Conservation (phyloP, 805 yeast species). For the Nakazawaea siamensis region DNA sequence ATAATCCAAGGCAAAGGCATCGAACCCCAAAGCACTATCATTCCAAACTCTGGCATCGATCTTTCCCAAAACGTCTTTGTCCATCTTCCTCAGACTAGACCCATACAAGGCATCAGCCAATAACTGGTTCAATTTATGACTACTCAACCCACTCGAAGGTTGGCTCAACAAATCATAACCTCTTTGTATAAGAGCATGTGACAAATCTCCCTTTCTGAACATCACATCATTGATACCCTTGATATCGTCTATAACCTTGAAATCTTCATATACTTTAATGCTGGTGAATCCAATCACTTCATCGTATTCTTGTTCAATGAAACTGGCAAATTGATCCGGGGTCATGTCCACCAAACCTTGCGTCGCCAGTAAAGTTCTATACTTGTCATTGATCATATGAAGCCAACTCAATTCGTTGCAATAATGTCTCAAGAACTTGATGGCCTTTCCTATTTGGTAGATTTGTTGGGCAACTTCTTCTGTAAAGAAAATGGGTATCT, state of each 20-base stretch:
- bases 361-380: slow-evolving; percentile 9
- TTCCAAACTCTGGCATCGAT: slow-evolving; percentile 81
- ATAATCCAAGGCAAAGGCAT: slow-evolving; percentile 83
- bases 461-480: slow-evolving; percentile 33
- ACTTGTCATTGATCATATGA: slow-evolving; percentile 29
- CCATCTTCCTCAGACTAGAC: slow-evolving; percentile 38
- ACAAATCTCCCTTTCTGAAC: slow-evolving; percentile 75
- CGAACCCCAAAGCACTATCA: slow-evolving; percentile 79
- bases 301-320: slow-evolving; percentile 35
- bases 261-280: slow-evolving; percentile 37
- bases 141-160: slow-evolving; percentile 55
- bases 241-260: slow-evolving; percentile 45
- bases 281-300: slow-evolving; percentile 49
- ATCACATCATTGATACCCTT: slow-evolving; percentile 57
- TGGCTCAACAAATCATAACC: slow-evolving; percentile 46
- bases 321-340: slow-evolving; percentile 18
- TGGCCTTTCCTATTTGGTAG: slow-evolving; percentile 64
- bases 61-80: slow-evolving; percentile 34
- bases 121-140: slow-evolving; percentile 57
- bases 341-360: slow-evolving; percentile 14
- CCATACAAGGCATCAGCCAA: slow-evolving; percentile 54
- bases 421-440: slow-evolving; percentile 50
- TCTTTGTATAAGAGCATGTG: slow-evolving; percentile 51
- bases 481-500: slow-evolving; percentile 38
- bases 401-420: slow-evolving; percentile 69